phyloP scores from a whole-genome alignment of 139 green algal genomes.

The Coelastrella sp. region DNA sequence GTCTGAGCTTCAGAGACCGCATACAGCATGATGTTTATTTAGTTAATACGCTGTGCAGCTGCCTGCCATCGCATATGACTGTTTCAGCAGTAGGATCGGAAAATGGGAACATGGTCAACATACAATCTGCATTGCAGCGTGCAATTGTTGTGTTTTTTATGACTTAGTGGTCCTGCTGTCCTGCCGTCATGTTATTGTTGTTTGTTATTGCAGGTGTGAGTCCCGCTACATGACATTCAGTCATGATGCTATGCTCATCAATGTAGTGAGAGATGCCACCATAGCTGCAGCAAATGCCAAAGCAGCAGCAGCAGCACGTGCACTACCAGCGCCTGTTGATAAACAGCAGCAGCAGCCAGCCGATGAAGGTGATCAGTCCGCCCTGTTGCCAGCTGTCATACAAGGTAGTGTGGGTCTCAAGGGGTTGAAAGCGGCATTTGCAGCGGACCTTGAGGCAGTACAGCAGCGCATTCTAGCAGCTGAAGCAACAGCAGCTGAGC shows the following conservation, averaged over 20 bases:
- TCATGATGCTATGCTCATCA: conserved; percentile 49
- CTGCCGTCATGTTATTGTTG: neutral
- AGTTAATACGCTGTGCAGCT: neutral
- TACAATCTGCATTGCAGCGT: no score
- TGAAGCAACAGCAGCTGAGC: conserved; percentile 26
- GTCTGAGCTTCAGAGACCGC: no score
- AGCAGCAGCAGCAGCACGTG: conserved; percentile 13
- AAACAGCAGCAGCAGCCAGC: conserved; percentile 17
- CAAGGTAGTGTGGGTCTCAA: no score
- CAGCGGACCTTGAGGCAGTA: neutral
- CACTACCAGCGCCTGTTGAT: neutral
- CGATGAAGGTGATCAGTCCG: no score
- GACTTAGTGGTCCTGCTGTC: neutral
- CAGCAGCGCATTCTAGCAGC: neutral
- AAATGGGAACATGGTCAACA: no score
- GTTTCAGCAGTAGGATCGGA: no score
- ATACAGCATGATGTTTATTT: neutral
- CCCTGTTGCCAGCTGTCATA: neutral
- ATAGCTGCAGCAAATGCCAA: neutral
- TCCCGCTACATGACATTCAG: conserved; percentile 46
- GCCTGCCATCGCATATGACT: no score
- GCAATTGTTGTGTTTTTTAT: no score
- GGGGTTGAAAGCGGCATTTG: neutral
- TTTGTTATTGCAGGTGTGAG: conserved; percentile 15
- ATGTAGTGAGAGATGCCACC: conserved; percentile 30